Conservation (phyloP, 768 basidiomycete genomes). For the Lactarius vividus region DNA sequence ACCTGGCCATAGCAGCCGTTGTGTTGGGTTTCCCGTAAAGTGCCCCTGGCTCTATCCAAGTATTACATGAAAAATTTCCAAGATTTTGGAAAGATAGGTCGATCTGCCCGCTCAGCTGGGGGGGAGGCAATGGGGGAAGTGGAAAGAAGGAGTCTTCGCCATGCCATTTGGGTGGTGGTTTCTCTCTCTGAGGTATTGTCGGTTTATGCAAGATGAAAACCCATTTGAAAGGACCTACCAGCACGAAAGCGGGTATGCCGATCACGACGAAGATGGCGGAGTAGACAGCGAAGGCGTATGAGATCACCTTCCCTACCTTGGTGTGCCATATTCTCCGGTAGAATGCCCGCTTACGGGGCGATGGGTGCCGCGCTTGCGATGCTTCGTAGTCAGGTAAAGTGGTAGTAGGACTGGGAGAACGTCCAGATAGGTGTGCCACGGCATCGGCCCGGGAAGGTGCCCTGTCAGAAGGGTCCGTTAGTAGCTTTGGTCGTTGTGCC, state of each 20-base stretch:
- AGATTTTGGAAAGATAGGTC: slow-evolving; percentile 1
- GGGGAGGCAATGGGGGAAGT: neutral
- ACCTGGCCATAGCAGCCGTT: slow-evolving; percentile 4
- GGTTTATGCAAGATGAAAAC: neutral
- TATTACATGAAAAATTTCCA: slow-evolving; percentile 26
- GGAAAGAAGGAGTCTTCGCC: neutral
- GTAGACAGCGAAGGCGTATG: slow-evolving; percentile 54
- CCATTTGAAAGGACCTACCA: slow-evolving; percentile 40
- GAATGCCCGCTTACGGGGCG: slow-evolving; percentile 7
- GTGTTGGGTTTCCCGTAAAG: neutral
- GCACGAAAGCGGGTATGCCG: slow-evolving; percentile 55
- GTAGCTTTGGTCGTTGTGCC: slow-evolving; percentile 31
- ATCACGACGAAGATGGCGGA: slow-evolving; percentile 53
- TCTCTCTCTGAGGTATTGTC: neutral
- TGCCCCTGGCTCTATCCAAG: slow-evolving; percentile 22
- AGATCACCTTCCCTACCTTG: slow-evolving; percentile 47
- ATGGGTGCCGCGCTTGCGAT: slow-evolving; percentile 49
- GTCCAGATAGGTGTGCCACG: neutral
- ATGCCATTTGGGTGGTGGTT: neutral
- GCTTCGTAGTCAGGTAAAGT: slow-evolving; percentile 70
- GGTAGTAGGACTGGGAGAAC: slow-evolving; percentile 33
- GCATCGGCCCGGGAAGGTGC: neutral
- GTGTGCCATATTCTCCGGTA: slow-evolving; percentile 35
- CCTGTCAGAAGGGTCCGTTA: slow-evolving; percentile 22
- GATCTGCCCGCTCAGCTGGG: slow-evolving; percentile 1